Percentiles rank a stretch among this genome's conserved stretches.
phyloP scores from a whole-genome alignment of 768 basidiomycete genomes.

The Trametes elegans region DNA sequence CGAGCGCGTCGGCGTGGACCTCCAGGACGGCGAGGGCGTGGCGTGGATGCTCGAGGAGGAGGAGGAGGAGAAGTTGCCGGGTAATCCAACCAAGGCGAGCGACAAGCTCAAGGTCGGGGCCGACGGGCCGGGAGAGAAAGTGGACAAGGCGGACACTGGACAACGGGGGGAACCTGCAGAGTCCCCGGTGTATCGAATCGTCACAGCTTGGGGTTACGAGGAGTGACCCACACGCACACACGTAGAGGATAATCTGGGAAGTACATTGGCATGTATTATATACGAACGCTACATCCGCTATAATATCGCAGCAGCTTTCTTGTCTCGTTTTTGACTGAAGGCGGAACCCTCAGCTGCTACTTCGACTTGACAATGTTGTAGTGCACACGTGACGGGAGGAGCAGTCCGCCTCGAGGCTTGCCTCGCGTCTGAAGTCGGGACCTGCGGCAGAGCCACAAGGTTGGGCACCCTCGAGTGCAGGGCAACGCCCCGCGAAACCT shows the following conservation, averaged over 20 bases:
- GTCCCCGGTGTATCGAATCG: too few relatives aligned
- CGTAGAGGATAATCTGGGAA: neutral
- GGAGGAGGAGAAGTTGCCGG: neutral
- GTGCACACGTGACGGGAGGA: conserved; percentile 1
- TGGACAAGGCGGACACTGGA: neutral
- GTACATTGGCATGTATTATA: neutral
- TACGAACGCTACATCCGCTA: neutral
- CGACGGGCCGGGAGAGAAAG: neutral
- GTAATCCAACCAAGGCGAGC: neutral
- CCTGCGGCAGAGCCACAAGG: conserved; percentile 4
- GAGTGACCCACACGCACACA: too few relatives aligned
- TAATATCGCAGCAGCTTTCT: too few relatives aligned
- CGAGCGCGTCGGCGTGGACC: conserved; percentile 46
- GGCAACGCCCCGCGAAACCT: too few relatives aligned
- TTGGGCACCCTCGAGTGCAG: neutral
- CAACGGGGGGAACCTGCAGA: too few relatives aligned
- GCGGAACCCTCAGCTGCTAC: neutral
- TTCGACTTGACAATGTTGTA: neutral
- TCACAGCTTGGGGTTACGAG: too few relatives aligned
- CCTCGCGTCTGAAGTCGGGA: neutral
- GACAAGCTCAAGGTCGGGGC: neutral
- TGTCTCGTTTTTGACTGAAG: too few relatives aligned
- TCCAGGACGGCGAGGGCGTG: conserved; percentile 55
- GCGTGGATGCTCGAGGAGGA: conserved; percentile 38
- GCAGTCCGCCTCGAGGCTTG: conserved; percentile 9